Evolutionary conservation across 208 protist species (phyloP).

Genomic region (Giardia duodenalis): DNA sequence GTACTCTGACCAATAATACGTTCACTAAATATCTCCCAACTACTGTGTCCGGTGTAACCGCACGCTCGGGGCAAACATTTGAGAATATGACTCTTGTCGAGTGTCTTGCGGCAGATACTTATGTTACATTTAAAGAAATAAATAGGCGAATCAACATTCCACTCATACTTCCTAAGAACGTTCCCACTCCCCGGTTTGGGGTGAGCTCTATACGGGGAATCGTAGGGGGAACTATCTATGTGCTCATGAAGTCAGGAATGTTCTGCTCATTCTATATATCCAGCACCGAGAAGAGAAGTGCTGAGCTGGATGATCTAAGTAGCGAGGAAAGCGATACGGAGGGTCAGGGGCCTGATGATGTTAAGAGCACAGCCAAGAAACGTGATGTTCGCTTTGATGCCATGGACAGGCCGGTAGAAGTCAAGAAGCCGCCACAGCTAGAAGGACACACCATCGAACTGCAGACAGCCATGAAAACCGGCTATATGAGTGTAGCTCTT

Average conservation of each 20-base stretch:
- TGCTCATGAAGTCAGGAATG: background rate
- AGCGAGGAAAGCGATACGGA: background rate
- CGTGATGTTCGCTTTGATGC: too few species aligned
- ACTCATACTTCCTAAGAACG: background rate
- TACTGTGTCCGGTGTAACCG: background rate
- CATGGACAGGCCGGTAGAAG: background rate
- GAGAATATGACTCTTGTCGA: background rate
- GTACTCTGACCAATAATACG: background rate
- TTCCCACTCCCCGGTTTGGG: background rate
- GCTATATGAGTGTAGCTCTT: background rate
- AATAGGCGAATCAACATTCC: background rate
- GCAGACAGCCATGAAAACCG: background rate
- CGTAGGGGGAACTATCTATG: background rate
- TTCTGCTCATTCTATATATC: constrained; percentile 2
- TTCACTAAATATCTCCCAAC: background rate
- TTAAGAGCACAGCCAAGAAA: too few species aligned
- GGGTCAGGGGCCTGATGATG: too few species aligned
- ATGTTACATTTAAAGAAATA: background rate
- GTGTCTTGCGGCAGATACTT: background rate
- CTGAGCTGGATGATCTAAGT: background rate
- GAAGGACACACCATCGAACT: background rate
- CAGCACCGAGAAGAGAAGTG: background rate
- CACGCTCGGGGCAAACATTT: background rate
- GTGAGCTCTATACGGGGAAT: background rate
- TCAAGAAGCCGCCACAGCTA: background rate